Conservation (phyloP, 305 asterid genomes). For the Vinca major region DNA sequence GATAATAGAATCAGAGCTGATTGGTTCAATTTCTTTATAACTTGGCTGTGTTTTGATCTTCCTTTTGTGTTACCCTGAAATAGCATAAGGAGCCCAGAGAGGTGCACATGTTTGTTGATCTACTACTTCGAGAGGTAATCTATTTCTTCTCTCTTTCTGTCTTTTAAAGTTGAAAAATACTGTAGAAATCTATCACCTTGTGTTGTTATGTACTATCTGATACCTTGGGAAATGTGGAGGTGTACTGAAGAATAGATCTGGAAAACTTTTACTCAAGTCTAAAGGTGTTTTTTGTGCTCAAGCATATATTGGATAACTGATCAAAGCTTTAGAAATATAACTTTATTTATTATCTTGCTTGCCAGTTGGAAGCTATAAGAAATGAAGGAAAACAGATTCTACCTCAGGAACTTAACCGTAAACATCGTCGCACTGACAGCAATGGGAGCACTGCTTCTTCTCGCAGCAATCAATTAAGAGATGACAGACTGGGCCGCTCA, state of each 20-base stretch:
- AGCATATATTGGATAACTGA: background rate
- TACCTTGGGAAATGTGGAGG: slow-evolving; percentile 2
- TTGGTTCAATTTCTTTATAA: background rate
- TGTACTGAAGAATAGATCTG: background rate
- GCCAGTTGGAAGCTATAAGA: slow-evolving; percentile 51
- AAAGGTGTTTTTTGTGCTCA: background rate
- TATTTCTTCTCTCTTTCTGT: background rate
- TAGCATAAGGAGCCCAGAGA: slow-evolving; percentile 99
- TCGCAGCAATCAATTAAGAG: slow-evolving; percentile 83
- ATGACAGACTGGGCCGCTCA: slow-evolving; percentile 55
- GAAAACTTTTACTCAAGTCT: background rate
- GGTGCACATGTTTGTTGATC: slow-evolving; percentile 95
- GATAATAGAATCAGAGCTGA: background rate
- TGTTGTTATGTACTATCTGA: slow-evolving; percentile 3
- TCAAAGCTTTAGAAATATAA: slow-evolving; percentile 4
- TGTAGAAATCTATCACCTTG: background rate
- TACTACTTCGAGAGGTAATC: slow-evolving; percentile 79
- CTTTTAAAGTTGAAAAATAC: background rate
- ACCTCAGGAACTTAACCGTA: slow-evolving; percentile 59
- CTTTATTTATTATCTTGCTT: slow-evolving; percentile 20
- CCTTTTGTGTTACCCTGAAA: slow-evolving; percentile 8
- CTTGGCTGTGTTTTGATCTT: slow-evolving; percentile 12
- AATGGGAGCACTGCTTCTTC: slow-evolving; percentile 89
- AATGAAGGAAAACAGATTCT: slow-evolving; percentile 62
- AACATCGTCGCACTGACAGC: slow-evolving; percentile 81